phyloP scores from a whole-genome alignment of 106 monocot species.

The Chionographis japonica region DNA sequence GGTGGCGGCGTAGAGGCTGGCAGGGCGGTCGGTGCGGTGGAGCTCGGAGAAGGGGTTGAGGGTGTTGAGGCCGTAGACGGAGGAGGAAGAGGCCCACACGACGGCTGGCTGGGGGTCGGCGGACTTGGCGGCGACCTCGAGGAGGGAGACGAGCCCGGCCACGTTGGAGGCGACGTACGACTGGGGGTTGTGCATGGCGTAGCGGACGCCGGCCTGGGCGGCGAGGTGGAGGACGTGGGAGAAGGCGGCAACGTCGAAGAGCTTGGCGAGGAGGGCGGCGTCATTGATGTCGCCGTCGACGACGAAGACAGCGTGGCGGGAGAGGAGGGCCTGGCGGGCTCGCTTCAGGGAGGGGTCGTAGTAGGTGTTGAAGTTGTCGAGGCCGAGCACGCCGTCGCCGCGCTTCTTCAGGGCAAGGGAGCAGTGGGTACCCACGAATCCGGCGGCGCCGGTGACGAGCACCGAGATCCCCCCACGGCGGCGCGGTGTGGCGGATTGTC shows the following conservation, averaged over 20 bases:
- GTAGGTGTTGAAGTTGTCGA: conserved; percentile 62
- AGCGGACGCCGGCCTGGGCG: conserved; percentile 38
- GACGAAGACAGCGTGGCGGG: conserved; percentile 17
- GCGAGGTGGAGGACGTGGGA: conserved; percentile 47
- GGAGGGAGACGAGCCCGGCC: conserved; percentile 31
- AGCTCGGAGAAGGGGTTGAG: conserved; percentile 44
- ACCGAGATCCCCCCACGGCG: conserved; percentile 16
- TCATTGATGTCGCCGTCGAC: conserved; percentile 30
- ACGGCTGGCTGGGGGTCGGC: conserved; percentile 41
- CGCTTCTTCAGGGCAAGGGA: conserved; percentile 37
- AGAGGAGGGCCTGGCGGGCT: conserved; percentile 26
- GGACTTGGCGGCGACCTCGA: conserved; percentile 24
- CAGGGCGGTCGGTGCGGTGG: conserved; percentile 60
- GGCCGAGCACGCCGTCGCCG: conserved; percentile 54
- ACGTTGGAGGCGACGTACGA: conserved; percentile 42
- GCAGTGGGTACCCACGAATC: conserved; percentile 42
- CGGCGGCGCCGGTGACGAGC: conserved; percentile 44
- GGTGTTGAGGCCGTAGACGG: conserved; percentile 41
- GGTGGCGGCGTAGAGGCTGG: conserved; percentile 68
- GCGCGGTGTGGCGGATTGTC: conserved; percentile 12
- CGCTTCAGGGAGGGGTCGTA: conserved; percentile 54
- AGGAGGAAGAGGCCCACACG: conserved; percentile 46
- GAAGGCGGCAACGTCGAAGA: conserved; percentile 26
- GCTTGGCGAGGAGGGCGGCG: conserved; percentile 14
- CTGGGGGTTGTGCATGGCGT: conserved; percentile 34